Conservation (phyloP, 805 yeast species). For the Kodamaea jinghongensis region DNA sequence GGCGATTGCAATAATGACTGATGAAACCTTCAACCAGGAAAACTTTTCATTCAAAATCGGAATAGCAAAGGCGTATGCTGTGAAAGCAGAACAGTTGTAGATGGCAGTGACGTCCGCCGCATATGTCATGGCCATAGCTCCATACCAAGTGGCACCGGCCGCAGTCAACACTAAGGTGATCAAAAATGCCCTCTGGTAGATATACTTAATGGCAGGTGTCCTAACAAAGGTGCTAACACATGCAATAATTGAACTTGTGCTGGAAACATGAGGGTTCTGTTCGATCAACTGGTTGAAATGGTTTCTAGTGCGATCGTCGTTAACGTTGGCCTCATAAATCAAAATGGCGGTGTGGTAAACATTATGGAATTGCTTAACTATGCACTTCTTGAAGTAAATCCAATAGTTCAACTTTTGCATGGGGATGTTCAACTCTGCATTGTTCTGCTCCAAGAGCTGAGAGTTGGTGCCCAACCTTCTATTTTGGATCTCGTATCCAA, state of each 20-base stretch:
- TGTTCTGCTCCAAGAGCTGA: constrained; percentile 21
- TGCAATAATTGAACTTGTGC: constrained; percentile 28
- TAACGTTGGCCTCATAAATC: constrained; percentile 40
- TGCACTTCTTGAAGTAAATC: constrained; percentile 32
- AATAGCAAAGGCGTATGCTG: constrained; percentile 81
- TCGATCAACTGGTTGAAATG: constrained; percentile 34
- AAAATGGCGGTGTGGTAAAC: constrained; percentile 43
- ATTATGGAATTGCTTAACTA: constrained; percentile 43
- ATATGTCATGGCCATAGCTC: constrained; percentile 75
- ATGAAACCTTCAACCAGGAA: constrained; percentile 56
- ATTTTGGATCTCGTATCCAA: constrained; percentile 20
- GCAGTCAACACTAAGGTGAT: constrained; percentile 59
- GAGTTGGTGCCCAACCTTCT: constrained; percentile 32
- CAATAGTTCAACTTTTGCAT: constrained; percentile 14
- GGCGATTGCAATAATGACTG: constrained; percentile 67
- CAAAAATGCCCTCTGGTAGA: constrained; percentile 40
- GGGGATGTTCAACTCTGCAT: constrained; percentile 12
- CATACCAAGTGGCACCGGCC: constrained; percentile 85
- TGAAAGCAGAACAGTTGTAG: constrained; percentile 85
- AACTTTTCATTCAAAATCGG: constrained; percentile 67
- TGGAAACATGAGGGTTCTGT: constrained; percentile 35
- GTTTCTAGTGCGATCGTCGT: constrained; percentile 31
- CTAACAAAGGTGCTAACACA: constrained; percentile 35
- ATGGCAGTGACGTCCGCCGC: constrained; percentile 88
- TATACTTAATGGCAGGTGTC: constrained; percentile 49